Base-by-base conservation (phyloP, 2,329 filamentous ascomycete genomes). In the Aspergillus transmontanensis region DNA sequence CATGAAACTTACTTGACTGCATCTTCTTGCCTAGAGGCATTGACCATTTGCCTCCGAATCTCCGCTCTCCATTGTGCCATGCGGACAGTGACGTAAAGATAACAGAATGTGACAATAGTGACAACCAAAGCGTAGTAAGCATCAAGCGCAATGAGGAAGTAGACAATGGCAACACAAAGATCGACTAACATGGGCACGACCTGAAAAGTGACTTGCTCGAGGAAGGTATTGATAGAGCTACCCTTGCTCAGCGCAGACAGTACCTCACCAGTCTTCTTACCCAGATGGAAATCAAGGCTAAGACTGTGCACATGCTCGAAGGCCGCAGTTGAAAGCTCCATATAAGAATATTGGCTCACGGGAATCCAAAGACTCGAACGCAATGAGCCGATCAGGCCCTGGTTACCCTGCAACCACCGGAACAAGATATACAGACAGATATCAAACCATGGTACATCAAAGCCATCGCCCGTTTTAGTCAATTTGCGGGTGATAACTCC, bases 301-400 rank as follows among this genome's bases (percentile, higher is more conserved):
- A 99, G 87, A 57, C 90, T 90, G 78, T 99, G 95, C 26, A 99
- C 95, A 76, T 99, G 95, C 80, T 98, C 94, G 75, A 99, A 99
- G 12, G 94, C 93, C 19, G 95, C 94, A 2, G 95, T 95, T 6
- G 94, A 97, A 63, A 99, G 85, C 67, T 95, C 93, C 73, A 93
- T 90, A 79, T 97, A 99, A 0, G 94, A 97, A 77, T 98, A 97
- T 77, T 99, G 95, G 41, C 94, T 93, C 62, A 99, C 93, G 0
- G 95, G 94, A 57, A 99, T 95, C 95, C 95, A 99, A 39, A 99
- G 83, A 41, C 93, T 88, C 26, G 92, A 90, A 67, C 95, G 87
- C 39, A 91, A 72, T 1, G 93, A 94, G 9, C 93, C 93, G 39
- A 99, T 85, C 54, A 98, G 82, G 23, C 95, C 95, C 64, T 94